Evolutionary conservation across 2,329 filamentous ascomycete species (phyloP).

Genomic region (Shiraia sp.): DNA sequence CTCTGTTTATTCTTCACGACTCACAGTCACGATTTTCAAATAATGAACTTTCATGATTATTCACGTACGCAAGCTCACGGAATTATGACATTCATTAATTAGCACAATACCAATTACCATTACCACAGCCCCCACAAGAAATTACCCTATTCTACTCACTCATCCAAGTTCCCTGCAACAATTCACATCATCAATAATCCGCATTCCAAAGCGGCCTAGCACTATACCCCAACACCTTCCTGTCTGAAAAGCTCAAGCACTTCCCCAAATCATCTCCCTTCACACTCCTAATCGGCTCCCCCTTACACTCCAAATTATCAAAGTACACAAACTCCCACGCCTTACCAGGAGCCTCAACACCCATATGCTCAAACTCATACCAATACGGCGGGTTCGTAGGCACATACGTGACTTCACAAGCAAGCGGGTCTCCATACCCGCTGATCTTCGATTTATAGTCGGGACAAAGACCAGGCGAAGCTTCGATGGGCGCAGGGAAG

Average conservation of each 20-base stretch:
- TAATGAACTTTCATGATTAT: too few species aligned
- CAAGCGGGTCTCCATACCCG: too few species aligned
- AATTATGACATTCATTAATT: too few species aligned
- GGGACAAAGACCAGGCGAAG: not conserved
- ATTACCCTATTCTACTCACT: too few species aligned
- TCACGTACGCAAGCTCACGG: too few species aligned
- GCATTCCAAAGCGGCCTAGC: conserved; percentile 1
- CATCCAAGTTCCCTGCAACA: too few species aligned
- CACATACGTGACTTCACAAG: too few species aligned
- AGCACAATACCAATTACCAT: too few species aligned
- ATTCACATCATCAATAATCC: not conserved
- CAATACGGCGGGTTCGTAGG: not conserved
- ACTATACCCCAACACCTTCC: not conserved
- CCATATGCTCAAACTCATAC: not conserved
- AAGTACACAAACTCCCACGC: conserved; percentile 1
- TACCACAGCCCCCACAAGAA: too few species aligned
- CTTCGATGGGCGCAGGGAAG: too few species aligned
- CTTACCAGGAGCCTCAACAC: not conserved
- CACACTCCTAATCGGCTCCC: not conserved
- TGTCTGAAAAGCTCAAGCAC: conserved; percentile 1
- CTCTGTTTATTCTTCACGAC: too few species aligned
- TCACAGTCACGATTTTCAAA: too few species aligned
- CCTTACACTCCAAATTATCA: conserved; percentile 2
- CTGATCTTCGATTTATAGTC: not conserved
- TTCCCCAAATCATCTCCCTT: not conserved